Percentiles rank a stretch among this genome's conserved stretches.
These are phyloP conservation scores for Delonix regia DNA, from an alignment of 306 rosid genomes.

Conservation along the genomic window DNA sequence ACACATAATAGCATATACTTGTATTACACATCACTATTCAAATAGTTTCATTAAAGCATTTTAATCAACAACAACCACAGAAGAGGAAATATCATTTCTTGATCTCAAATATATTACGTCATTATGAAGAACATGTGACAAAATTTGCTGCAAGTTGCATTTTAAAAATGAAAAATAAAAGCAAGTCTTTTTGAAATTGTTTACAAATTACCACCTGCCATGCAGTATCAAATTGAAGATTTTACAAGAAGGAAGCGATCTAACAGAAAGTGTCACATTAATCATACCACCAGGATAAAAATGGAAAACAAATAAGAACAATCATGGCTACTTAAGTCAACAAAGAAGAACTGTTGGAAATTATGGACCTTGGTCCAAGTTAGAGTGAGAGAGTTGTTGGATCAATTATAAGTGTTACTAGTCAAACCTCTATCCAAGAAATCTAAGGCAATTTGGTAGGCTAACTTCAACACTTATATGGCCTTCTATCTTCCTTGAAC, in stretches of 20 bases:
- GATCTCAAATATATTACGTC: neutral
- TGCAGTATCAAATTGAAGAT: conserved; percentile 3
- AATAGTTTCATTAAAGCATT: conserved; percentile 16
- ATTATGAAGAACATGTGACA: neutral
- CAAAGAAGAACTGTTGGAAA: too few species aligned
- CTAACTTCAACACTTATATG: too few species aligned
- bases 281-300: neutral
- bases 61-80: conserved; percentile 4
- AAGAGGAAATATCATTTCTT: conserved; percentile 1
- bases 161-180: neutral
- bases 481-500: too few species aligned
- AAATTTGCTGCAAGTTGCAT: neutral
- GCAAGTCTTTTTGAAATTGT: neutral
- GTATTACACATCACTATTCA: neutral
- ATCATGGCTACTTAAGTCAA: neutral
- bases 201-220: neutral
- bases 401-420: too few species aligned
- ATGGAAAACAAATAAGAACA: neutral
- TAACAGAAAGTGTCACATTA: conserved; percentile 8
- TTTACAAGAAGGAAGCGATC: conserved; percentile 8
- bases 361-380: too few species aligned
- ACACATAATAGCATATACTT: conserved; percentile 7
- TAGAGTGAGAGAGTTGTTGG: too few species aligned
- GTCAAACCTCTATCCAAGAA: too few species aligned
- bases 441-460: too few species aligned